A percentile compares a stretch with the other conserved stretches of the same genome.
Conservation (phyloP, 306 rosid species). For the Dalbergia oliveri region DNA sequence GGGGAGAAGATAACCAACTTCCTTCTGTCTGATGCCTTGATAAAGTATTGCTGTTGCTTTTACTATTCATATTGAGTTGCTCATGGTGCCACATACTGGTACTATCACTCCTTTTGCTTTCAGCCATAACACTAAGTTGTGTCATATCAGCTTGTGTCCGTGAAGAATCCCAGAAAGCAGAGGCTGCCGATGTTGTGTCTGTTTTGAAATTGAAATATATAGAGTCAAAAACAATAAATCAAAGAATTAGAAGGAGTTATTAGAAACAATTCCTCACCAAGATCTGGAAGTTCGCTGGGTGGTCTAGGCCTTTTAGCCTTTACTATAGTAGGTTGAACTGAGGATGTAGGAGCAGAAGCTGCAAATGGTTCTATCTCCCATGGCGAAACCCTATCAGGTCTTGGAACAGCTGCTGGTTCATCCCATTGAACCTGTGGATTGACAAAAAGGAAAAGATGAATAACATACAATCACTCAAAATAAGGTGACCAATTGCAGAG, state of each 20-base stretch:
- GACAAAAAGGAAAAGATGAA: conserved; percentile 33
- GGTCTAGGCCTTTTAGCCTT: conserved; percentile 90
- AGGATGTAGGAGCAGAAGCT: conserved; percentile 57
- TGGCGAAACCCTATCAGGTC: conserved; percentile 94
- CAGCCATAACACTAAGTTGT: conserved; percentile 55
- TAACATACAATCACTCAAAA: conserved; percentile 12
- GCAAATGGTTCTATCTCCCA: conserved; percentile 93
- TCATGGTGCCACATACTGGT: conserved; percentile 61
- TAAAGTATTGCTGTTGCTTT: conserved; percentile 54
- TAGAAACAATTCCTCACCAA: conserved; percentile 55
- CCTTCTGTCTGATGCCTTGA: conserved; percentile 66
- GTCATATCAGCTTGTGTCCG: conserved; percentile 57
- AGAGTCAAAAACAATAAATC: conserved; percentile 38
- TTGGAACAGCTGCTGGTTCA: conserved; percentile 75
- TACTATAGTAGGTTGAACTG: conserved; percentile 57
- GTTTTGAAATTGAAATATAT: conserved; percentile 3
- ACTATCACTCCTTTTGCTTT: conserved; percentile 63
- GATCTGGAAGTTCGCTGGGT: conserved; percentile 62
- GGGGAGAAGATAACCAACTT: conserved; percentile 72
- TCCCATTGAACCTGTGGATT: conserved; percentile 93
- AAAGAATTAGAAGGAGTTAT: background rate
- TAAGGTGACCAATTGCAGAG: conserved; percentile 2
- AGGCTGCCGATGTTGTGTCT: conserved; percentile 60
- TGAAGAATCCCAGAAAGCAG: conserved; percentile 70
- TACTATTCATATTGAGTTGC: conserved; percentile 60